These are phyloP conservation scores for Leishmania gerbilli DNA, from an alignment of 208 protist species.

Conservation along the genomic window DNA sequence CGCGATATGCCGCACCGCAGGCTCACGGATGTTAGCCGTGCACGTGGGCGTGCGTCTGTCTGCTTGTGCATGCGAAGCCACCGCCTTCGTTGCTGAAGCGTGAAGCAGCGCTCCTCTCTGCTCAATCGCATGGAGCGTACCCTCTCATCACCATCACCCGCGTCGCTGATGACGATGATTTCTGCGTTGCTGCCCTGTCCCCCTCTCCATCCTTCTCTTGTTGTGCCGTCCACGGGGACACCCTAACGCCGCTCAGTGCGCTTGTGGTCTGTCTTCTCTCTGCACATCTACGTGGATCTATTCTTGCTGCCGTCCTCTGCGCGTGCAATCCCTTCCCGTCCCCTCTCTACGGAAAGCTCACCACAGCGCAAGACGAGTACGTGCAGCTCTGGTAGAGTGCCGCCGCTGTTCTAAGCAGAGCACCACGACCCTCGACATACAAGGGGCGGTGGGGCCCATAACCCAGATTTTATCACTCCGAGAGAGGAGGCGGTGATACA, in stretches of 20 bases:
- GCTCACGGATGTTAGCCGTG: neutral
- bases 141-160: neutral
- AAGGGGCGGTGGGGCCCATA: neutral
- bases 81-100: neutral
- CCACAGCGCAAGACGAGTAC: neutral
- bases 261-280: neutral
- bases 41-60: neutral
- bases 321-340: neutral
- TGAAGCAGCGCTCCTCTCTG: neutral
- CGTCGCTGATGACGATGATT: neutral
- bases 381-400: neutral
- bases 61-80: neutral
- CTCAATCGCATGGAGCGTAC: neutral
- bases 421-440: neutral
- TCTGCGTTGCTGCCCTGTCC: neutral
- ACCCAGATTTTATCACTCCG: neutral
- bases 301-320: neutral
- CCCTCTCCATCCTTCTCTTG: neutral
- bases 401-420: neutral
- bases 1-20: neutral
- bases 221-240: neutral
- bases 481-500: neutral
- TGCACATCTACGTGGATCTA: neutral
- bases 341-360: neutral
- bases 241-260: neutral